Evolutionary conservation across 768 basidiomycete genomes (phyloP), one percentile per base, ranked within the genome.

Genomic region (Rhodotorula toruloides): DNA sequence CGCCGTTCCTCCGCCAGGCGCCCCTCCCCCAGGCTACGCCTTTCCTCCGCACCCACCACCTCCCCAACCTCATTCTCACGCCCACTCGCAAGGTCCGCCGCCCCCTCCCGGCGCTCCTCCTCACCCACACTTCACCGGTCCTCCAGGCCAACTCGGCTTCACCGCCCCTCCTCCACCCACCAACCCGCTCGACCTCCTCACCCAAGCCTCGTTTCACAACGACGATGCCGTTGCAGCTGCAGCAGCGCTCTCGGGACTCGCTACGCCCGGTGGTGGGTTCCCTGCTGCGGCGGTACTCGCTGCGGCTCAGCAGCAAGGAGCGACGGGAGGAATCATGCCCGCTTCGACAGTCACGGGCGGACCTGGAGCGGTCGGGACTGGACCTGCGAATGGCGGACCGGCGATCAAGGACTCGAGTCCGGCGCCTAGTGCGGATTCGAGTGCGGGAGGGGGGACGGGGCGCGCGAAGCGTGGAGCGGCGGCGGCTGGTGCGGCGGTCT

Each of bases 141-240:
- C 49, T n/a, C 27, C 52, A n/a, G 36, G n/a, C 39, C 8, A 54
- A 37, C 31, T 54, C 36, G 9, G 21, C 12, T 44, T 43, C 31
- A 32, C 44, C 10, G 21, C 49, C 21, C 39, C 61, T 12, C 22
- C 57, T 29, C 62, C 52, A 29, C 63, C 63, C 14, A 48, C 55
- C 25, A 74, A 72, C 61, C 70, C 73, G 43, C 73, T 75, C 37
- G 74, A 70, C 68, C 63, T 75, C 32, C 68, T 75, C 37, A 65
- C 72, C 8, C 73, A 74, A 48, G 74, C 73, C 27, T 58, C 56
- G 22, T 52, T 55, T 40, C 62, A 69, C 42, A 65, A 65, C 40
- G 71, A 75, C 58, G 72, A 73, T 60, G 71, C 68, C 22, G 65
- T 69, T 55, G 63, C 73, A n/a, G 73, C 73, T 10, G 74, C 74